Evolutionary conservation across 1,284 basidiomycete species (phyloP).

Genomic region (Ceratobasidium theobromae): DNA sequence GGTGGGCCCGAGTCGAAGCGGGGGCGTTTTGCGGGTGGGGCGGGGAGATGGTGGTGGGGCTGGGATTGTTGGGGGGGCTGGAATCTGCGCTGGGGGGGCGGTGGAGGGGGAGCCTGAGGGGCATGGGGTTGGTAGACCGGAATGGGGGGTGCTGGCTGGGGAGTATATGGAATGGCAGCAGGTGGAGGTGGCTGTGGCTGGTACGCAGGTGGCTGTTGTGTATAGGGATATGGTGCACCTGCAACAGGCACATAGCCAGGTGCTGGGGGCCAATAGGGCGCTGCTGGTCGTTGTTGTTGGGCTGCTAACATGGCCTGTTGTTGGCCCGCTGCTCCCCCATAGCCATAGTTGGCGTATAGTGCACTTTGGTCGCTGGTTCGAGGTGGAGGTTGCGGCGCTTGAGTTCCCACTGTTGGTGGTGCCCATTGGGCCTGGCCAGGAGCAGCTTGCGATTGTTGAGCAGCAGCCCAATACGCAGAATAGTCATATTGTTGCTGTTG

Average conservation of each 20-base stretch:
- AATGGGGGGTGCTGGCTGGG: slow-evolving; percentile 46
- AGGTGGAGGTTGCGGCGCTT: slow-evolving; percentile 55
- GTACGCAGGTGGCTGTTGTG: slow-evolving; percentile 53
- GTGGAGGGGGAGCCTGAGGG: slow-evolving; percentile 37
- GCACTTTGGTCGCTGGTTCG: slow-evolving; percentile 55
- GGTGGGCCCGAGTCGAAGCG: slow-evolving; percentile 60
- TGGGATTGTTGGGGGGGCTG: slow-evolving; percentile 45
- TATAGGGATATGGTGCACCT: slow-evolving; percentile 28
- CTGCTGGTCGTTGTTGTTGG: slow-evolving; percentile 57
- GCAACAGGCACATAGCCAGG: slow-evolving; percentile 32
- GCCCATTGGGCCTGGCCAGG: slow-evolving; percentile 47
- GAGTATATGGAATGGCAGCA: slow-evolving; percentile 66
- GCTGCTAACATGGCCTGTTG: slow-evolving; percentile 19
- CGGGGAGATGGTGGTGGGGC: slow-evolving; percentile 47
- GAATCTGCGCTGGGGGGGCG: slow-evolving; percentile 41
- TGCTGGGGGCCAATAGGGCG: slow-evolving; percentile 29
- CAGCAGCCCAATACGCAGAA: slow-evolving; percentile 67
- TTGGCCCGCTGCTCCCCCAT: slow-evolving; percentile 50
- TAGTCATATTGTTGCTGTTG: slow-evolving; percentile 59
- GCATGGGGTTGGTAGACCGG: slow-evolving; percentile 39
- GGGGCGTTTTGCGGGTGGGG: slow-evolving; percentile 74
- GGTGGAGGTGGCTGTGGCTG: slow-evolving; percentile 61
- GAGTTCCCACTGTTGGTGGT: slow-evolving; percentile 55
- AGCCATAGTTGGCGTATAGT: slow-evolving; percentile 81
- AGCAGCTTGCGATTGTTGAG: slow-evolving; percentile 47